Percentiles rank a stretch among this genome's conserved stretches.
Evolutionary conservation across 1,284 basidiomycete species (phyloP).

Genomic region (Pulveroboletus sp.): DNA sequence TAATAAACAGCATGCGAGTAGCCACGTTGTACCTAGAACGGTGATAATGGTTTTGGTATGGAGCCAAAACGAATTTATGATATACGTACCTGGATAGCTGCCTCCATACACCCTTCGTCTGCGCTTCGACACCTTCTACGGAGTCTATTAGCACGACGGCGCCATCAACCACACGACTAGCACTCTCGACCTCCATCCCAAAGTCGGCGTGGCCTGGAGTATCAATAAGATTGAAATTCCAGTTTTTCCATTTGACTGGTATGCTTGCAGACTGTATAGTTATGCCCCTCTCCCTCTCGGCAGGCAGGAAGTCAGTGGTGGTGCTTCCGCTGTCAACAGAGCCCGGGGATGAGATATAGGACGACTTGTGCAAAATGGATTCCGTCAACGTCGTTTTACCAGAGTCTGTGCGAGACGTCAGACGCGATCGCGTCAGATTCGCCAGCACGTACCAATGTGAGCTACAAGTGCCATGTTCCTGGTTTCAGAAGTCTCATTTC

Average conservation of each 20-base stretch:
- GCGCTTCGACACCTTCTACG: constrained; percentile 89
- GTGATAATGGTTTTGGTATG: not conserved
- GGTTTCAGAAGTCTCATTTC: constrained; percentile 41
- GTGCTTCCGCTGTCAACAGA: constrained; percentile 90
- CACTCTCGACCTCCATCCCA: constrained; percentile 93
- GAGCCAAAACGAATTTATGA: not conserved
- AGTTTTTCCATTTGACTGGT: constrained; percentile 84
- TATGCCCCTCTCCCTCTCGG: constrained; percentile 86
- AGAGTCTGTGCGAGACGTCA: constrained; percentile 59
- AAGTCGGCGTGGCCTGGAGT: constrained; percentile 93
- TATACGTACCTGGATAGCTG: constrained; percentile 75
- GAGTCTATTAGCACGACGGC: constrained; percentile 87
- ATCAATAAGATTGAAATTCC: constrained; percentile 86
- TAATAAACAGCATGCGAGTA: constrained; percentile 80
- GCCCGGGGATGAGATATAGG: constrained; percentile 72
- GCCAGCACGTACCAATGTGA: constrained; percentile 64
- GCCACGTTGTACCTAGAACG: constrained; percentile 69
- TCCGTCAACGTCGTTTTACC: constrained; percentile 92
- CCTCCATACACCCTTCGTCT: constrained; percentile 86
- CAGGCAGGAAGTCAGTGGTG: constrained; percentile 87
- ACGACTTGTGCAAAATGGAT: constrained; percentile 78
- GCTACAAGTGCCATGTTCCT: constrained; percentile 84
- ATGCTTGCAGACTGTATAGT: constrained; percentile 92
- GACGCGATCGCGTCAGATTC: not conserved
- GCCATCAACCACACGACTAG: constrained; percentile 87